Conservation (phyloP, 2,329 filamentous ascomycete genomes). For the Cordyceps fumosorosea region DNA sequence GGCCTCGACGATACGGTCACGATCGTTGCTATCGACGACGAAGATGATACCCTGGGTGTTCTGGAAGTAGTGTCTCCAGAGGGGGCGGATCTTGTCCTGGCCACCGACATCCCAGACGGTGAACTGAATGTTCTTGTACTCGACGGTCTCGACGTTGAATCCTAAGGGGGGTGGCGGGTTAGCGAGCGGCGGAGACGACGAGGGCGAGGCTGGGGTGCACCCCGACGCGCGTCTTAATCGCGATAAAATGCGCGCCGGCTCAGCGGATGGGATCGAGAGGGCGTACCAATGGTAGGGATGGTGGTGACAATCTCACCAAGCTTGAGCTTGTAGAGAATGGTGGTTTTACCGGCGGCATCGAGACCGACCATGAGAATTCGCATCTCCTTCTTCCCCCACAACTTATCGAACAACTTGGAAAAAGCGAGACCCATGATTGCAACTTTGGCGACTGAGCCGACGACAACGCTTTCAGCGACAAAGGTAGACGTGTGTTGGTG, state of each 20-base stretch:
- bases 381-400: constrained; percentile 99
- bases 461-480: constrained; percentile 12
- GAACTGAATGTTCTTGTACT: constrained; percentile 99
- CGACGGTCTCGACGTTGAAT: constrained; percentile 99
- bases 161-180: constrained; percentile 40
- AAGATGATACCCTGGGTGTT: constrained; percentile 99
- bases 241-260: constrained; percentile 1
- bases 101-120: constrained; percentile 99
- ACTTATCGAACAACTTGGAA: constrained; percentile 91
- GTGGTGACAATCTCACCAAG: constrained; percentile 98
- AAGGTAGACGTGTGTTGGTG: constrained; percentile 19
- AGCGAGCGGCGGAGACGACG: neutral
- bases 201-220: neutral
- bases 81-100: constrained; percentile 98
- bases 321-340: constrained; percentile 99
- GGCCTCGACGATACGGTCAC: constrained; percentile 95
- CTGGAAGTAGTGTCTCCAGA: constrained; percentile 99
- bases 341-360: constrained; percentile 99
- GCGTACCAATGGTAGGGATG: constrained; percentile 92
- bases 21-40: constrained; percentile 98
- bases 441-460: constrained; percentile 34
- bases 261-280: neutral
- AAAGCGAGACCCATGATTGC: constrained; percentile 95
- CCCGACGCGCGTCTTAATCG: constrained; percentile 3
- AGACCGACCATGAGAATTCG: constrained; percentile 99